Evolutionary conservation across 2,329 filamentous ascomycete species (phyloP), one percentile per base, ranked within the genome.

Genomic region (Cladosporium sp.): DNA sequence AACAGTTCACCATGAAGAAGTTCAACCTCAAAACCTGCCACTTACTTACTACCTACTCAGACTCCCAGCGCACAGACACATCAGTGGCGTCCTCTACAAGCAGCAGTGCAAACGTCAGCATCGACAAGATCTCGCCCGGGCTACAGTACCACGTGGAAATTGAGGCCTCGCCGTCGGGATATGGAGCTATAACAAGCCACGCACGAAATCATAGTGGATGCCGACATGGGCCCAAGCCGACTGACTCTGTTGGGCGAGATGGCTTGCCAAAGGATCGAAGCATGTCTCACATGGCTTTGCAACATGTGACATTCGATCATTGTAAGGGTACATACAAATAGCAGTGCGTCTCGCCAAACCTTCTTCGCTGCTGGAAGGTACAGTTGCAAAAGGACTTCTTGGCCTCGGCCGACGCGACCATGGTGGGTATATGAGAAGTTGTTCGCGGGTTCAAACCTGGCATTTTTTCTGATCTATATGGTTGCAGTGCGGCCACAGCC

Each of bases 131-230:
- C 30, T 25, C 30, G 26, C 51, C 51, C 1, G 18, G 18, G 18
- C 51, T 7, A 53, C 48, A n/a, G 18, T 30, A 30, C 51, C 51
- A 57, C 54, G 54, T 57, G 54, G 54, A 14, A 23, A 25, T 23
- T 32, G 21, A 23, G n/a, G 21, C 23, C 54, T 34, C 30, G 16
- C 5, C 53, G 10, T 25, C 26, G 10, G 13, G 11, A 11, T 57
- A 39, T 39, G 54, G 32, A 39, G 54, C 54, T 25, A 36, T 25
- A 57, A 32, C 54, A 57, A 57, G 54, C 54, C 54, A 57, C 54
- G 23, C 30, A 57, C 54, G 32, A 25, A 14, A 54, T 32, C 0
- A 13, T 46, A 28, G 51, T 32, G 51, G 26, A 32, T 32, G 51
- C 26, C 18, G 25, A 32, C 2, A n/a, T 30, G 18, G 7, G 26